phyloP scores from a whole-genome alignment of 345 rosid genomes.

The Isatis tinctoria region DNA sequence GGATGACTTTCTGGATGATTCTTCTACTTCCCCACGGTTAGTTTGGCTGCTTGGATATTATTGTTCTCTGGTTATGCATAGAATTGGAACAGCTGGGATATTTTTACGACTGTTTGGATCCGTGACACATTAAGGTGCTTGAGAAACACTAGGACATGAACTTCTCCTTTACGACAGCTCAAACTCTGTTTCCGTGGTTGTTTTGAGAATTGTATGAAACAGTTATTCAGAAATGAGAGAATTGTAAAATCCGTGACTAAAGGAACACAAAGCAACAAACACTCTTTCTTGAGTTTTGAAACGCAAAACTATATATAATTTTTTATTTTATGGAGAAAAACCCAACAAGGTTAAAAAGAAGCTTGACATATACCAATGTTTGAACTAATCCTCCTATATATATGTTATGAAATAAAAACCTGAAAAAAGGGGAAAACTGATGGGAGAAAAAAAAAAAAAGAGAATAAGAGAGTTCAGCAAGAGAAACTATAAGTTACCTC shows the following conservation, averaged over 20 bases:
- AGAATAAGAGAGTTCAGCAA: background rate
- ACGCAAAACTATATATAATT: background rate
- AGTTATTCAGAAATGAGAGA: background rate
- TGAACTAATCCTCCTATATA: constrained; percentile 29
- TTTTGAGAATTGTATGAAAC: background rate
- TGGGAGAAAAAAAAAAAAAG: background rate
- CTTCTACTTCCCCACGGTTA: background rate
- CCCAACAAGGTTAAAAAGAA: constrained; percentile 1
- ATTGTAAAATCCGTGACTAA: background rate
- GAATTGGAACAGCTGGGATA: background rate
- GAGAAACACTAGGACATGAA: background rate
- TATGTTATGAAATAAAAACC: constrained; percentile 26
- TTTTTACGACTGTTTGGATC: too few species aligned
- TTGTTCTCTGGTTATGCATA: background rate
- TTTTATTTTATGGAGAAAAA: constrained; percentile 10
- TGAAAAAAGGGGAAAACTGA: constrained; percentile 16
- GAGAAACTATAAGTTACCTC: constrained; percentile 20
- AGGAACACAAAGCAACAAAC: background rate
- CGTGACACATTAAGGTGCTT: too few species aligned
- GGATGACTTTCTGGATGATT: background rate
- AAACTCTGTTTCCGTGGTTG: background rate
- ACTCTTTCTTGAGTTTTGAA: background rate
- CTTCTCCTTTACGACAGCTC: background rate
- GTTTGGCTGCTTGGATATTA: background rate
- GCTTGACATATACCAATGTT: constrained; percentile 41